Evolutionary conservation across 1,284 basidiomycete species (phyloP).

Genomic region (Stygiomarasmius scandens): DNA sequence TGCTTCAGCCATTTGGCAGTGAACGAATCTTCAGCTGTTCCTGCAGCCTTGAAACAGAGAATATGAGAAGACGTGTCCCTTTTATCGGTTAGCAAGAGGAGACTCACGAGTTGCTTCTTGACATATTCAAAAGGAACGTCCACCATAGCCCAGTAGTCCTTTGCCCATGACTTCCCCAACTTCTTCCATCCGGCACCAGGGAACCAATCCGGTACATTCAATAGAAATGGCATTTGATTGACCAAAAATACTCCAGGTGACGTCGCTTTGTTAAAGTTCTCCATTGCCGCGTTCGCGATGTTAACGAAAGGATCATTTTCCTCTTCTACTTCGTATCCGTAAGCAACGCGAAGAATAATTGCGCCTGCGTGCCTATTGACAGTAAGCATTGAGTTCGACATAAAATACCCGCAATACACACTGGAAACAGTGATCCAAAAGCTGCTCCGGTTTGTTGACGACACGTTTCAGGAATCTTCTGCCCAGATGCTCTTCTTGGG

Average conservation of each 20-base stretch:
- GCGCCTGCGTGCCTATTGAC: slow-evolving; percentile 28
- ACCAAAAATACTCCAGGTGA: slow-evolving; percentile 33
- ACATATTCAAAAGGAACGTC: slow-evolving; percentile 30
- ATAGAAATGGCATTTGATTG: slow-evolving; percentile 34
- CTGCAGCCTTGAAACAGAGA: slow-evolving; percentile 10
- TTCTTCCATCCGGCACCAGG: slow-evolving; percentile 37
- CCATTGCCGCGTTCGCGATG: slow-evolving; percentile 22
- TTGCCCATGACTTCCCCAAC: slow-evolving; percentile 23
- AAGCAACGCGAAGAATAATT: slow-evolving; percentile 31
- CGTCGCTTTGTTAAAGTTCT: slow-evolving; percentile 22
- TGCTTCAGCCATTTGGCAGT: slow-evolving; percentile 17
- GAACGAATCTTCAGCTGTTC: slow-evolving; percentile 18
- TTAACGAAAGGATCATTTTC: slow-evolving; percentile 27
- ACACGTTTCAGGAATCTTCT: slow-evolving; percentile 27
- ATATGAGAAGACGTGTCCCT: neutral
- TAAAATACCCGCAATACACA: slow-evolving; percentile 4
- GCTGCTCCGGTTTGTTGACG: slow-evolving; percentile 19
- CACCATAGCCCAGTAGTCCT: slow-evolving; percentile 23
- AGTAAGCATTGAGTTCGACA: neutral
- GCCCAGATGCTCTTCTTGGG: slow-evolving; percentile 27
- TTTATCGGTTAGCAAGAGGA: neutral
- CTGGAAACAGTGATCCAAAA: slow-evolving; percentile 21
- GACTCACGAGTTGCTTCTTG: slow-evolving; percentile 26
- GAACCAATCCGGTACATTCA: slow-evolving; percentile 34
- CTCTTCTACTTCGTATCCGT: slow-evolving; percentile 32